Percentiles rank a stretch among this genome's conserved stretches.
Conservation (phyloP, 2,329 filamentous ascomycete genomes). For the Epichloe uncinata region DNA sequence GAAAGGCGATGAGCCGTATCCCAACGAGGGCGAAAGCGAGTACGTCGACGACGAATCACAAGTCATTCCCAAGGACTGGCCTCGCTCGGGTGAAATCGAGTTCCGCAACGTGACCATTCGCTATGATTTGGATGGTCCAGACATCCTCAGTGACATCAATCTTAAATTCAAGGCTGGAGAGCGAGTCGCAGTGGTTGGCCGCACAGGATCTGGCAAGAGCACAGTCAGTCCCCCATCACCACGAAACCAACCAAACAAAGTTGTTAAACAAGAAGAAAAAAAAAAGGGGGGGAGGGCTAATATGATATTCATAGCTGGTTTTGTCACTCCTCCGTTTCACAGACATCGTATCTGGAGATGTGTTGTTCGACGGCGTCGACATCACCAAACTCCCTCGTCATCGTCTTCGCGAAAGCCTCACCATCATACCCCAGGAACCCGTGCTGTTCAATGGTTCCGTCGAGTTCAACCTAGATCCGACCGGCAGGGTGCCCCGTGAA, state of each 20-base stretch:
- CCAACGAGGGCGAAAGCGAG: slow-evolving; percentile 23
- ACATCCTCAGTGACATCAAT: slow-evolving; percentile 37
- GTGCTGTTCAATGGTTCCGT: slow-evolving; percentile 42
- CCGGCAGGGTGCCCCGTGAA: slow-evolving; percentile 37
- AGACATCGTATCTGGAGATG: slow-evolving; percentile 35
- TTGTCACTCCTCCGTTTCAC: slow-evolving; percentile 43
- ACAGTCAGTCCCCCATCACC: slow-evolving; percentile 39
- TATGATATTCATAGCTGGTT: slow-evolving; percentile 23
- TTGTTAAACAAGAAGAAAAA: not conserved
- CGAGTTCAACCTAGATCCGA: slow-evolving; percentile 49
- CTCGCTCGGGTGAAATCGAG: slow-evolving; percentile 32
- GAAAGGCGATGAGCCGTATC: slow-evolving; percentile 26
- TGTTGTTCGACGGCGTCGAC: slow-evolving; percentile 42
- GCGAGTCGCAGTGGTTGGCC: slow-evolving; percentile 66
- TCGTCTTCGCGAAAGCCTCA: slow-evolving; percentile 38
- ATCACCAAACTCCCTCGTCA: slow-evolving; percentile 37
- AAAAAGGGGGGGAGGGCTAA: not conserved
- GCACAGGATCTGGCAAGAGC: slow-evolving; percentile 73
- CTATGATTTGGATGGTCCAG: slow-evolving; percentile 30
- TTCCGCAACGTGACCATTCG: slow-evolving; percentile 38
- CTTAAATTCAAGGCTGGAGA: slow-evolving; percentile 50
- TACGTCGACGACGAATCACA: slow-evolving; percentile 26
- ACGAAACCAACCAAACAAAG: not conserved
- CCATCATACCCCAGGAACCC: slow-evolving; percentile 46
- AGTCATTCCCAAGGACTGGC: slow-evolving; percentile 30